Percentiles rank a stretch among this genome's conserved stretches.
These are phyloP conservation scores for Lagerstroemia speciosa DNA, from an alignment of 345 rosid genomes.

Conservation along the genomic window DNA sequence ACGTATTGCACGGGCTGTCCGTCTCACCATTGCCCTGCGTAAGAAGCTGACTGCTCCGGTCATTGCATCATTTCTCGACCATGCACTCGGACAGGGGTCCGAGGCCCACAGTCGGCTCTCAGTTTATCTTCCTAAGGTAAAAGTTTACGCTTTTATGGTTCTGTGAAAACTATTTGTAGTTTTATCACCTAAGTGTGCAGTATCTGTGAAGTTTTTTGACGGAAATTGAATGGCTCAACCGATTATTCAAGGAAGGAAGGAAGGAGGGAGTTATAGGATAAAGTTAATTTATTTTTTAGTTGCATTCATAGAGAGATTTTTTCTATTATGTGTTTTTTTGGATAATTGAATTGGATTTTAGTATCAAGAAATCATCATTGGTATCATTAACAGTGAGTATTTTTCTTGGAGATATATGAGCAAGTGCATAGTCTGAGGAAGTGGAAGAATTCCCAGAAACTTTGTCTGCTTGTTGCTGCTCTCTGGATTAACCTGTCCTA, in stretches of 20 bases:
- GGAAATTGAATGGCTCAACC: neutral
- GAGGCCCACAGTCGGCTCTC: slow-evolving; percentile 50
- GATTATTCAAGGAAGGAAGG: neutral
- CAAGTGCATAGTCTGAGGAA: neutral
- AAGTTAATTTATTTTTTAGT: too few relatives aligned
- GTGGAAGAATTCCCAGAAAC: neutral
- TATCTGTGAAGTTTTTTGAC: neutral
- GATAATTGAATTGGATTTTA: neutral
- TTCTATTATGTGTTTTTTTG: neutral
- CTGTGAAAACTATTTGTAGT: neutral
- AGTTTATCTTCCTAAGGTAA: slow-evolving; percentile 53
- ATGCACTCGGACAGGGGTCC: slow-evolving; percentile 48
- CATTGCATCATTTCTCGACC: slow-evolving; percentile 52
- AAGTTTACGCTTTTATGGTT: neutral
- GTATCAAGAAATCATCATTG: neutral
- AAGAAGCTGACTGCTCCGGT: slow-evolving; percentile 44
- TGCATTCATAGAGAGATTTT: neutral
- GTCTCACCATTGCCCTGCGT: slow-evolving; percentile 55
- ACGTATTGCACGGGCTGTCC: slow-evolving; percentile 58
- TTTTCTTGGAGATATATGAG: neutral
- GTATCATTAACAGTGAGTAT: neutral
- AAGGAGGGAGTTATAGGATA: neutral
- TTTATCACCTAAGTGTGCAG: neutral
- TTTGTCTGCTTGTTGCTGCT: neutral
- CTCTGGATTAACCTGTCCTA: neutral